Conservation (phyloP, 345 rosid species). For the Gossypium mustelinum region DNA sequence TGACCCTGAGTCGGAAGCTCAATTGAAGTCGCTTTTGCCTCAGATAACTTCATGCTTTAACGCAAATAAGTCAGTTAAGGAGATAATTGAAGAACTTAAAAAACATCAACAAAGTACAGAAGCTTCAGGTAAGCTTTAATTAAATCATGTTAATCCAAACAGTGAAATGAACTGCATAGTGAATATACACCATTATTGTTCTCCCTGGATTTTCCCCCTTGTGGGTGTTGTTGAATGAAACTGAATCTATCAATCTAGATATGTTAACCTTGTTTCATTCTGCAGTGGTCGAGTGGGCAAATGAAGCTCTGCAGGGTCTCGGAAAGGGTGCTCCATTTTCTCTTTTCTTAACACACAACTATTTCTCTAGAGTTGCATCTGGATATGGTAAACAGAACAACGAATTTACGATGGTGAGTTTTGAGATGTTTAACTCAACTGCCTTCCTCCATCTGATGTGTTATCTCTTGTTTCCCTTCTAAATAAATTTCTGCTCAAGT, state of each 20-base stretch:
- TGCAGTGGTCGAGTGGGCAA: slow-evolving; percentile 77
- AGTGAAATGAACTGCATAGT: neutral
- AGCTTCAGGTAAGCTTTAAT: slow-evolving; percentile 44
- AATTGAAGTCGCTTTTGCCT: slow-evolving; percentile 60
- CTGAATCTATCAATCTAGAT: neutral
- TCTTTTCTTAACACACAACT: slow-evolving; percentile 63
- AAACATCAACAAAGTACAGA: slow-evolving; percentile 56
- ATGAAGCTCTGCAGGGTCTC: slow-evolving; percentile 74
- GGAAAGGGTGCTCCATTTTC: slow-evolving; percentile 90
- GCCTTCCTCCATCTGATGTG: neutral
- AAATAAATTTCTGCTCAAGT: neutral
- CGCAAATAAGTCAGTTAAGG: slow-evolving; percentile 53
- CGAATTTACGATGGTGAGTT: slow-evolving; percentile 58
- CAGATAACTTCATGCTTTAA: slow-evolving; percentile 63
- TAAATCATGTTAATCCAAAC: neutral
- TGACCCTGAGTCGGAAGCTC: slow-evolving; percentile 56
- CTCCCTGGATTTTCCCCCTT: neutral
- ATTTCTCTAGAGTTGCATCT: slow-evolving; percentile 72
- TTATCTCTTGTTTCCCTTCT: neutral
- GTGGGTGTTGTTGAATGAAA: slow-evolving; percentile 4
- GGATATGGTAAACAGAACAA: slow-evolving; percentile 49
- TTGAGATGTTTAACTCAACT: neutral
- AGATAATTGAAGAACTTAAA: slow-evolving; percentile 64
- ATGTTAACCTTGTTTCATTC: slow-evolving; percentile 14
- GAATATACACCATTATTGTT: neutral